Base-by-base conservation (phyloP, 1,284 basidiomycete species). In the Rugosomyces carneus region DNA sequence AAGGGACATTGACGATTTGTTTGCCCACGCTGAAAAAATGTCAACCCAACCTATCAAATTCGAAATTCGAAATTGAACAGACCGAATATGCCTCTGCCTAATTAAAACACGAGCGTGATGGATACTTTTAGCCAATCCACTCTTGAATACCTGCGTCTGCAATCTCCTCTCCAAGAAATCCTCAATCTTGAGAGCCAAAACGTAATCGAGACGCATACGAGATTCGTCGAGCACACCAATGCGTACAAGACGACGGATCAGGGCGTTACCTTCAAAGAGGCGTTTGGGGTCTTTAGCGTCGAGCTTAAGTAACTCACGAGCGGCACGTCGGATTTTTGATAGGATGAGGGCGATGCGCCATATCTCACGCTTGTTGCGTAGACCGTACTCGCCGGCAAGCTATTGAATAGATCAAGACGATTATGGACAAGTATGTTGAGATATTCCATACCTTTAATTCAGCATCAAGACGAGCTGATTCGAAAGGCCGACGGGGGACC, bases 361-460 rank as follows among this genome's bases (percentile, higher is more conserved):
- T 76, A 99, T 98, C 79, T 99, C 95, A 66, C 93, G 90, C 84
- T 99, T 99, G 90, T 98, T 99, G 72, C 94, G 91, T 64, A 99
- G 91, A 73, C 95, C 95, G 79, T 95, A 99, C 79, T 99, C 96
- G 74, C 95, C 95, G 53, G 93, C 93, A 72, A 98, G 93, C 92
- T 93, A 60, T 27, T 16, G 19, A 16, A 13, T 6, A 43, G 29
- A 26, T 40, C 42, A 27, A 32, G 32, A 39, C 42, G 21, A 11
- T 24, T 29, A 15, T 10, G 23, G 9, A 18, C 3, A 18, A 3
- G 10, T 16, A n/a, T 5, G 13, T n/a, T 40, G 16, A 6, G 11
- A 37, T 32, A n/a, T 13, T 27, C n/a, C n/a, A 56, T 60, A 92
- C 90, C 88, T 98, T 99, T 67, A 99, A 81, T 82, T 99, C 96